Evolutionary conservation across 2,329 filamentous ascomycete species (phyloP).

Genomic region (Epicoccum nigrum): DNA sequence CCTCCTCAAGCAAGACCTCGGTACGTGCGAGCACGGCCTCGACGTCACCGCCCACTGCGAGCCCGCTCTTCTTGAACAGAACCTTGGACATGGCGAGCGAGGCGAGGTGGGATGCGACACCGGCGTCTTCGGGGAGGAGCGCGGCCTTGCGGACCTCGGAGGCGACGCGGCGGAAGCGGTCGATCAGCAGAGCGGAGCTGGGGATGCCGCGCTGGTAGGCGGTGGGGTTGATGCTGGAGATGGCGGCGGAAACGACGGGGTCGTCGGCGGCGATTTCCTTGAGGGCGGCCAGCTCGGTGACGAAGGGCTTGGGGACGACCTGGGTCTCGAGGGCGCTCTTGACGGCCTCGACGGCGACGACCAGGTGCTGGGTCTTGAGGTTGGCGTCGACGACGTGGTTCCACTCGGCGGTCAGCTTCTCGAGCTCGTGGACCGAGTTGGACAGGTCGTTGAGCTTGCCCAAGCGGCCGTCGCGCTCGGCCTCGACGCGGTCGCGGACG

Average conservation of each 20-base stretch:
- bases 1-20: constrained; percentile 89
- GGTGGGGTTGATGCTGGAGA: constrained; percentile 91
- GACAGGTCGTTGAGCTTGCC: constrained; percentile 84
- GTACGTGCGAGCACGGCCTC: constrained; percentile 91
- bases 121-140: constrained; percentile 89
- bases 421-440: constrained; percentile 78
- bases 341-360: constrained; percentile 93
- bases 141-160: constrained; percentile 92
- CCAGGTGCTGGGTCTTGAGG: constrained; percentile 92
- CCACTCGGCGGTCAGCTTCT: constrained; percentile 87
- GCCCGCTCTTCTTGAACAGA: constrained; percentile 84
- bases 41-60: constrained; percentile 84
- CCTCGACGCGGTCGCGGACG: constrained; percentile 81
- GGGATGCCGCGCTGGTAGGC: constrained; percentile 93
- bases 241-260: constrained; percentile 86
- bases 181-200: constrained; percentile 82
- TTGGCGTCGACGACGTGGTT: constrained; percentile 89
- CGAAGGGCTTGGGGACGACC: constrained; percentile 79
- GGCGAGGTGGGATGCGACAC: constrained; percentile 91
- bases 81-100: constrained; percentile 90
- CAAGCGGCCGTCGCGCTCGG: constrained; percentile 84
- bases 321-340: constrained; percentile 80
- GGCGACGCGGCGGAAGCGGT: constrained; percentile 93
- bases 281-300: constrained; percentile 89
- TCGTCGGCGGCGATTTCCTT: constrained; percentile 89